Conservation (phyloP, 306 rosid genomes). For the Cercis canadensis region DNA sequence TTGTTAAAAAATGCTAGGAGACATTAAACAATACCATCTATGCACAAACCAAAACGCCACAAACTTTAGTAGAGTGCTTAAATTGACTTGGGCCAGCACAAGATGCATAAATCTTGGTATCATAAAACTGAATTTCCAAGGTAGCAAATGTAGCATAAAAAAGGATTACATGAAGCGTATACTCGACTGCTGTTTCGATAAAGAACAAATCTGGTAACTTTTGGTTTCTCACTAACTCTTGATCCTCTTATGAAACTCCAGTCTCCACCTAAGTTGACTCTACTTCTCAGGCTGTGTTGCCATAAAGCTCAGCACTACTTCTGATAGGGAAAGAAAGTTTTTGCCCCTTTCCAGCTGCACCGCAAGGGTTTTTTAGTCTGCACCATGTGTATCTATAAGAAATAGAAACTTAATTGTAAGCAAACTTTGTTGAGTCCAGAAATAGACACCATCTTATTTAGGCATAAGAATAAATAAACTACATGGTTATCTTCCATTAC, state of each 20-base stretch:
- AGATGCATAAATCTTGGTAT: slow-evolving; percentile 3
- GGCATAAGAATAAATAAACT: neutral
- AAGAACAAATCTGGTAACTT: slow-evolving; percentile 47
- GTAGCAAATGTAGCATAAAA: slow-evolving; percentile 27
- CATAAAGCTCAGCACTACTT: slow-evolving; percentile 53
- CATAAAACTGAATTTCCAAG: slow-evolving; percentile 4
- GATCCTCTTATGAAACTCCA: slow-evolving; percentile 92
- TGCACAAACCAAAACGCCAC: slow-evolving; percentile 21
- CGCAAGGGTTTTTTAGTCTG: slow-evolving; percentile 47
- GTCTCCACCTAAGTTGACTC: slow-evolving; percentile 41
- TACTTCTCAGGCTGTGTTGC: slow-evolving; percentile 32
- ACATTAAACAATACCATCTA: slow-evolving; percentile 9
- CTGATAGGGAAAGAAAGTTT: slow-evolving; percentile 41
- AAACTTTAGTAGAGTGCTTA: neutral
- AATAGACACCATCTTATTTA: slow-evolving; percentile 24
- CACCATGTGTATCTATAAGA: slow-evolving; percentile 51
- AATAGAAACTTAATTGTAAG: slow-evolving; percentile 28
- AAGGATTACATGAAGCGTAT: slow-evolving; percentile 72
- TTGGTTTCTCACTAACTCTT: slow-evolving; percentile 57
- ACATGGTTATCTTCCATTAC: neutral
- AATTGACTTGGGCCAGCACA: slow-evolving; percentile 23
- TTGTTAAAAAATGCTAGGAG: neutral
- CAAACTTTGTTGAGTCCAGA: slow-evolving; percentile 19
- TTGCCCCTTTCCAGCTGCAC: slow-evolving; percentile 44
- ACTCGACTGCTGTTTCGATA: slow-evolving; percentile 49